Base-by-base conservation (phyloP, 2,329 filamentous ascomycete genomes). In the Cadophora malorum region DNA sequence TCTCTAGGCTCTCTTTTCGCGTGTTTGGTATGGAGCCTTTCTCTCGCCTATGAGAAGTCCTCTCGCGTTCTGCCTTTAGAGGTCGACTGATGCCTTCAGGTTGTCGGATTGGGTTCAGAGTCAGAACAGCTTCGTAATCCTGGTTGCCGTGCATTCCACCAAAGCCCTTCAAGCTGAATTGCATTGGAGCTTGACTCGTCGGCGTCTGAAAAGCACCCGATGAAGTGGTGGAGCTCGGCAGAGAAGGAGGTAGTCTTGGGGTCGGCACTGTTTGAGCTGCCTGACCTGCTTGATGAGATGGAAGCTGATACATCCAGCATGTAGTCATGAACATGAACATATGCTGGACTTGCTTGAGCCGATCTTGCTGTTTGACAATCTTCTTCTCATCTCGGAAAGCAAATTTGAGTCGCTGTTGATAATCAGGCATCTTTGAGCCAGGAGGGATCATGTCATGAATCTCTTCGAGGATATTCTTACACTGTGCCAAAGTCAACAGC, bases 271-370 rank as follows among this genome's bases (percentile, higher is more conserved):
- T 10, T 8, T 58, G 45, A n/a, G 6, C 4, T 21, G 45, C 3
- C n/a, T n/a, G 55, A 38, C n/a, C n/a, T 21, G 33, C 23, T 0
- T 33, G 25, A 12, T n/a, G 59, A n/a, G 63, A 38, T 31, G 66
- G 66, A 6, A 70, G 58, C 33, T 68, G 63, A 31, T 66, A 70
- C 60, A 68, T 67, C 68, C 68, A 70, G 45, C 66, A 68, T 16
- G 68, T 70, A 6, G 68, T 68, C 68, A 70, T 70, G 59, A 70
- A 70, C 68, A 70, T 70, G 23, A 70, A 63, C 68, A 70, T 70
- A 47, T 70, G 68, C 49, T 70, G 68, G 1, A 68, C 63, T 35
- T 70, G 52, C 38, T 68, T 70, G 1, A 70, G 50, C 10, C 56
- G 63, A 19, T 68, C 66, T 45, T 70, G 63, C 14, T 68, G 60